Evolutionary conservation across 176 grass and related monocot species (phyloP), one percentile per base, ranked within the genome.

Genomic region (Cymbopogon citratus): DNA sequence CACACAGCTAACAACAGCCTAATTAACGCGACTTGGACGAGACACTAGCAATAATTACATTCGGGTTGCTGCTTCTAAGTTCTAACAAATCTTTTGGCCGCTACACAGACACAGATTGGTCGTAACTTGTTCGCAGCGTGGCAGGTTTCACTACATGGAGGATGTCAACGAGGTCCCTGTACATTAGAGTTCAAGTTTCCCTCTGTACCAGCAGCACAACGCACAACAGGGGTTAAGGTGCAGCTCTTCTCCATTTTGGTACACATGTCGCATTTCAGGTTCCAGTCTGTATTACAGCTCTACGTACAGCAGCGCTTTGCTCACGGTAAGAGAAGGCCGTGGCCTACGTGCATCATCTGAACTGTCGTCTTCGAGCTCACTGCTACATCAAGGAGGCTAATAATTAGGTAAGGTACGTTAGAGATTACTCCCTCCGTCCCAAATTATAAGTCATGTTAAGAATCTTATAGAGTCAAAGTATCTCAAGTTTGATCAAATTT

Each of bases 301-400:
- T 13, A 80, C 18, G 46, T 40, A 63, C 12, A 25, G 54, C 62
- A 72, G 40, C 59, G 31, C 62, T 57, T 27, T 74, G 52, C 54
- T 93, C 88, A 85, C 78, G 74, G 81, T 59, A 75, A 60, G 61
- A 94, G 79, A 79, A 92, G 61, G 31, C 85, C 76, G 40, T 91
- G 72, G 11, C 80, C 90, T 93, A 90, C 95, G 48, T 88, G 91
- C 73, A 93, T 76, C 76, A 93, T 90, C 28, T 95, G 92, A 88
- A 90, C 87, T 71, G 80, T 83, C 62, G 88, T 84, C 89, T 90
- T 88, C 35, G 78, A 86, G 69, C 83, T 91, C 77, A 91, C 89
- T 95, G 92, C 73, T 90, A 64, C 10, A 76, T 76, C 14, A 73
- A 35, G 12, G 59, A 36, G 29, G 29, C 34, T 44, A 40, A 83